Conservation (phyloP, 2,329 filamentous ascomycete species). For the Claviceps quebecensis region DNA sequence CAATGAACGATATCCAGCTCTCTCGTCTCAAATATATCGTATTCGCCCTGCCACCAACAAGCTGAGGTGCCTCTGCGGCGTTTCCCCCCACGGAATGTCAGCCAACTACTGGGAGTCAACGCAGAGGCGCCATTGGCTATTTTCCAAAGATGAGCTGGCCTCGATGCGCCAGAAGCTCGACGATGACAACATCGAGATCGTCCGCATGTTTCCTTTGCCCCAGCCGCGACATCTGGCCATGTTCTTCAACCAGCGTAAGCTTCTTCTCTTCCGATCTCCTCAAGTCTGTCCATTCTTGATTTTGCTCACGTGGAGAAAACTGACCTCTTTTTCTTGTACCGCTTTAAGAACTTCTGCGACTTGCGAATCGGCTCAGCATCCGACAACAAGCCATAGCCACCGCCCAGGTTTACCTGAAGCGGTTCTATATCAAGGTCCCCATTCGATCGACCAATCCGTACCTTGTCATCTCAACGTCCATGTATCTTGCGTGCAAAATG, state of each 20-base stretch:
- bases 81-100: conserved; percentile 46
- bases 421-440: conserved; percentile 84
- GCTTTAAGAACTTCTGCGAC: conserved; percentile 55
- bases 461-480: conserved; percentile 78
- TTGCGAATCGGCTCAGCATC: conserved; percentile 71
- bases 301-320: background rate
- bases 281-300: background rate
- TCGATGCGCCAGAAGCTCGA: conserved; percentile 63
- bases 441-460: conserved; percentile 89
- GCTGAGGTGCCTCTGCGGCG: conserved; percentile 5
- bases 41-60: background rate
- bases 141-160: conserved; percentile 67
- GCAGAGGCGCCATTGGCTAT: conserved; percentile 81
- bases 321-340: background rate
- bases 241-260: conserved; percentile 78
- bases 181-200: conserved; percentile 58
- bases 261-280: background rate
- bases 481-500: conserved; percentile 96
- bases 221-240: conserved; percentile 73
- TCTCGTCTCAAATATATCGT: background rate
- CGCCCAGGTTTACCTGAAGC: conserved; percentile 84
- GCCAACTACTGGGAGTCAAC: conserved; percentile 96
- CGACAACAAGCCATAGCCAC: conserved; percentile 90
- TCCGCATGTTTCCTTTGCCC: conserved; percentile 69
- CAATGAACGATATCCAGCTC: background rate